Base-by-base conservation (phyloP, 306 rosid genomes). In the Prunus fruticosa region DNA sequence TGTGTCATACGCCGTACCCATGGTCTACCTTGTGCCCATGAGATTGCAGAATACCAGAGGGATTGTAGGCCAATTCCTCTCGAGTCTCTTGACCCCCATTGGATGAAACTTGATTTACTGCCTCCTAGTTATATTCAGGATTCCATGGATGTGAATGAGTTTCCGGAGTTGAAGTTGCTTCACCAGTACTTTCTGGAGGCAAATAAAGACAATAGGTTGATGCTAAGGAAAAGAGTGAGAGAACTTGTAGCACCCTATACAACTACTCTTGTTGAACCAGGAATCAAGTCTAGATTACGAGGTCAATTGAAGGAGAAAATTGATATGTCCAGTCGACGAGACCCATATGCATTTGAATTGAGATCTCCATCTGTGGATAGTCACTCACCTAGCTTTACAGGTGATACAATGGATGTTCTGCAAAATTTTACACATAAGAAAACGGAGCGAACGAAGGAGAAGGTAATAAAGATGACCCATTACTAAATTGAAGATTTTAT, bases 151-250 rank as follows among this genome's bases (percentile, higher is more conserved):
- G 64, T 20, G 45, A 34, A 71, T 71, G 75, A 53, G 25, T 71
- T 71, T 71, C 75, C 75, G 6, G 75, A 71, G 75, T 71, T 71
- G 75, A 64, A 53, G 64, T 32, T 71, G 75, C 75, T 71, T 71
- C 51, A 71, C 20, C 51, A 54, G 28, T 71, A 32, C 75, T 71
- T 71, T 71, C 9, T 32, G 18, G 43, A 71, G 51, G 5, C 64
- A 71, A 71, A 45, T 54, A 32, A 64, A 19, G 75, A 53, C 15
- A 71, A 54, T 53, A 57, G 75, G 51, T 71, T 71, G 64, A 53
- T 53, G 51, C 64, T 71, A 46, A 43, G 64, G 75, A 71, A 53
- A 71, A 71, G 75, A 32, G 75, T 71, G 51, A 71, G 51, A 54
- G 75, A 71, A 34, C 64, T 71, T 53, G 64, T 71, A 53, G 64